These are phyloP conservation scores for Carallia pectinifolia DNA, from an alignment of 345 rosid genomes.

Conservation along the genomic window DNA sequence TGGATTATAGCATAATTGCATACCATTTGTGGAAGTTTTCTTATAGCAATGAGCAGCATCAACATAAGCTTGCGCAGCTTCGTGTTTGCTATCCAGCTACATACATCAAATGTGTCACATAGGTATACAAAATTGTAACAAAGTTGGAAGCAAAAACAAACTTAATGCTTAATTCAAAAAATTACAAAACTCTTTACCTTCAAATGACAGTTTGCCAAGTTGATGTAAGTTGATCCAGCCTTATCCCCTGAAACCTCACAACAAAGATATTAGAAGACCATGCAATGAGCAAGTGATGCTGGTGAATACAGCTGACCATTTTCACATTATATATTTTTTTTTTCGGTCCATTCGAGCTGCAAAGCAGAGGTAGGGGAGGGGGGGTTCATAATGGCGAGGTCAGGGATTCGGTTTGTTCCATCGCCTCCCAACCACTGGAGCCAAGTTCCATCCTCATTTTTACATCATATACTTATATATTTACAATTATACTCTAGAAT, in stretches of 20 bases:
- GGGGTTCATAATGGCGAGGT: no score
- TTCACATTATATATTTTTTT: no score
- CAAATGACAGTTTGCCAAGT: conserved; percentile 70
- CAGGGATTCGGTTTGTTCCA: no score
- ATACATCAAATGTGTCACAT: conserved; percentile 14
- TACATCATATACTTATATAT: no score
- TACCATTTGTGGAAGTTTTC: conserved; percentile 73
- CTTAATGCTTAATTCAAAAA: conserved; percentile 2
- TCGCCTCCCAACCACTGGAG: no score
- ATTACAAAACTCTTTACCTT: conserved; percentile 36
- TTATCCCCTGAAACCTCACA: conserved; percentile 65
- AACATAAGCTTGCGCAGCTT: conserved; percentile 78
- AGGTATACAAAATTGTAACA: conserved; percentile 1
- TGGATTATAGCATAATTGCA: not conserved
- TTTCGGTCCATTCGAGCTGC: no score
- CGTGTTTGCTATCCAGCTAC: conserved; percentile 84
- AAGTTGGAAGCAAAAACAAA: not conserved
- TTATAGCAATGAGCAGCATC: conserved; percentile 91
- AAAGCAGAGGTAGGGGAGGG: no score
- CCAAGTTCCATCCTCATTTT: no score
- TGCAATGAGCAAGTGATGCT: not conserved
- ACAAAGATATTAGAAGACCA: not conserved
- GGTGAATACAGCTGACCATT: not conserved
- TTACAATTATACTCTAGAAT: no score
- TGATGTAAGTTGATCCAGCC: conserved; percentile 69